These are phyloP conservation scores for Solidago caesia DNA, from an alignment of 129 eudicot species.

Conservation along the genomic window DNA sequence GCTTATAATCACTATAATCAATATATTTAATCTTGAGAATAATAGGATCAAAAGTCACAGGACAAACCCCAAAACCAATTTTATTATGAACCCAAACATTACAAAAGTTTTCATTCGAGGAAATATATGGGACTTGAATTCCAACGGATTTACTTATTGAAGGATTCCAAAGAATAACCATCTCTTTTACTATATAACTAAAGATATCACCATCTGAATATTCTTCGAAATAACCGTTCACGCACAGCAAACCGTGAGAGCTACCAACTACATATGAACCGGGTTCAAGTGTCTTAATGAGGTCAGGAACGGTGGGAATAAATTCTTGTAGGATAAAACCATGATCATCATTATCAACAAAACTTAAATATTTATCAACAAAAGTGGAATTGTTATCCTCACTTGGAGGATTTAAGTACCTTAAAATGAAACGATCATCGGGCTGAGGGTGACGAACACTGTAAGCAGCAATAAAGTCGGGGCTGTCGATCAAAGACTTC, in stretches of 20 bases:
- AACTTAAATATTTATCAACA: background rate
- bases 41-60: background rate
- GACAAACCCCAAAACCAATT: background rate
- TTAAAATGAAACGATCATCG: too few species aligned
- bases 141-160: background rate
- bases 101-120: conserved; percentile 23
- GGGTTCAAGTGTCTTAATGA: background rate
- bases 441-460: too few species aligned
- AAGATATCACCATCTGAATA: too few species aligned
- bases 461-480: too few species aligned
- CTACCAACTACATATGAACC: background rate
- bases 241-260: background rate
- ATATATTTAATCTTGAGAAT: background rate
- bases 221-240: too few species aligned
- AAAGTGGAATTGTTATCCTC: too few species aligned
- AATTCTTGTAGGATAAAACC: background rate
- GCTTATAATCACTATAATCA: background rate
- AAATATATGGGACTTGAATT: background rate
- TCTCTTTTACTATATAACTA: too few species aligned
- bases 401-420: too few species aligned
- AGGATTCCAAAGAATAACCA: conserved; percentile 13
- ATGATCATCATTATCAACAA: background rate
- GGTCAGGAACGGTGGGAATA: background rate
- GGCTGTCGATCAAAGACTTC: too few species aligned
- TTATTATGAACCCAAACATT: background rate